These are phyloP conservation scores for Ulmus americana DNA, from an alignment of 331 rosid genomes.

Conservation along the genomic window DNA sequence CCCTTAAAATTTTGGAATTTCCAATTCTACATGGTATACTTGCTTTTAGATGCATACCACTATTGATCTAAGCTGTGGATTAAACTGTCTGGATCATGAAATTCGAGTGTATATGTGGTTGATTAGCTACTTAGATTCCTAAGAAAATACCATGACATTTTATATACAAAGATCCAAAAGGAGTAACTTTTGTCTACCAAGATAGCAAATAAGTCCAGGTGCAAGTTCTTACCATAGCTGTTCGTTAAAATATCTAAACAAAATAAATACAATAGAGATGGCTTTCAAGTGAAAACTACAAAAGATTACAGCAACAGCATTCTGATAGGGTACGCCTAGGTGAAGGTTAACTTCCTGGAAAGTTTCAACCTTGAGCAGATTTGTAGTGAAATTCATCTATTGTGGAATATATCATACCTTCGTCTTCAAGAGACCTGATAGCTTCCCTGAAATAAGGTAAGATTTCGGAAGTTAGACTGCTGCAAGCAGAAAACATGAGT, in stretches of 20 bases:
- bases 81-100: too few species aligned
- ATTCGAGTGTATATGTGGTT: too few species aligned
- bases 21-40: too few species aligned
- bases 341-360: background rate
- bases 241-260: background rate
- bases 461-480: background rate
- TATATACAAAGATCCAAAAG: background rate
- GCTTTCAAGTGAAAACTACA: background rate
- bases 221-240: background rate
- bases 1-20: too few species aligned
- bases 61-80: too few species aligned
- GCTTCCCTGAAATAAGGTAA: conserved; percentile 49
- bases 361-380: conserved; percentile 31
- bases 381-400: conserved; percentile 86
- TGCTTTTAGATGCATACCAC: too few species aligned
- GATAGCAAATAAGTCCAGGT: background rate
- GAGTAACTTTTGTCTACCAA: background rate
- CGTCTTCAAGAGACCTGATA: conserved; percentile 70
- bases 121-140: too few species aligned
- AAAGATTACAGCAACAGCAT: conserved; percentile 18
- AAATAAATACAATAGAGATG: background rate
- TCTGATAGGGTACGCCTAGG: background rate
- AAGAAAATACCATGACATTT: too few species aligned
- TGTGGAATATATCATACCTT: conserved; percentile 81
- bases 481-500: background rate